Conservation (phyloP, 805 yeast species). For the Wickerhamomyces rabaulensis region DNA sequence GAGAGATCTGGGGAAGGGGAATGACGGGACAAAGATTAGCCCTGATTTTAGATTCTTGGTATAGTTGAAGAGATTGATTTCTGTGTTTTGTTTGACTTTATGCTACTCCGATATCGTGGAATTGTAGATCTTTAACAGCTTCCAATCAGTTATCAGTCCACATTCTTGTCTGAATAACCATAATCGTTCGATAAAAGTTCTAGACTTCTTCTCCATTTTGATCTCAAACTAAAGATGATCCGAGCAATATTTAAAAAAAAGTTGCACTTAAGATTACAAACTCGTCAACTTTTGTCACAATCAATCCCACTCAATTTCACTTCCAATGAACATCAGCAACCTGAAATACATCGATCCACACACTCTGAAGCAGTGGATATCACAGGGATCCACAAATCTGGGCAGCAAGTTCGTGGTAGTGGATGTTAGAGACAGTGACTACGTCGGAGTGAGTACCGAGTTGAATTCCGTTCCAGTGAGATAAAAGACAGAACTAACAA, state of each 20-base stretch:
- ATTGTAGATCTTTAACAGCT: too few species aligned
- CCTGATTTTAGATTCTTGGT: constrained; percentile 36
- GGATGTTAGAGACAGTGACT: constrained; percentile 85
- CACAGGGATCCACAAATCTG: constrained; percentile 32
- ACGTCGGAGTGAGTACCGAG: constrained; percentile 51
- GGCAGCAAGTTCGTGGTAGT: constrained; percentile 45
- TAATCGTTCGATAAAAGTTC: background rate
- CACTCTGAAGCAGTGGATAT: constrained; percentile 43
- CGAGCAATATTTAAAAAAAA: too few species aligned
- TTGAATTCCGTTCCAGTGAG: background rate
- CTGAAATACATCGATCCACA: constrained; percentile 43
- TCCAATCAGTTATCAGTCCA: too few species aligned
- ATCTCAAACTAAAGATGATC: too few species aligned
- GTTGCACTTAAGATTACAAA: too few species aligned
- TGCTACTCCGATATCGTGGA: too few species aligned
- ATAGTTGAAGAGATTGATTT: too few species aligned
- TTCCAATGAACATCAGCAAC: constrained; percentile 15
- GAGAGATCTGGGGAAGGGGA: constrained; percentile 37
- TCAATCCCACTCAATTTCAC: background rate
- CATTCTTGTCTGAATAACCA: too few species aligned
- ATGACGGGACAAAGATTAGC: constrained; percentile 36
- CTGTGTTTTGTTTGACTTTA: too few species aligned
- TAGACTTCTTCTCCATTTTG: too few species aligned
- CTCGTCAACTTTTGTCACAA: too few species aligned
- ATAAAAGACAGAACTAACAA: background rate